phyloP scores from a whole-genome alignment of 1,139 yeast species.

The Hansenula anomala region DNA sequence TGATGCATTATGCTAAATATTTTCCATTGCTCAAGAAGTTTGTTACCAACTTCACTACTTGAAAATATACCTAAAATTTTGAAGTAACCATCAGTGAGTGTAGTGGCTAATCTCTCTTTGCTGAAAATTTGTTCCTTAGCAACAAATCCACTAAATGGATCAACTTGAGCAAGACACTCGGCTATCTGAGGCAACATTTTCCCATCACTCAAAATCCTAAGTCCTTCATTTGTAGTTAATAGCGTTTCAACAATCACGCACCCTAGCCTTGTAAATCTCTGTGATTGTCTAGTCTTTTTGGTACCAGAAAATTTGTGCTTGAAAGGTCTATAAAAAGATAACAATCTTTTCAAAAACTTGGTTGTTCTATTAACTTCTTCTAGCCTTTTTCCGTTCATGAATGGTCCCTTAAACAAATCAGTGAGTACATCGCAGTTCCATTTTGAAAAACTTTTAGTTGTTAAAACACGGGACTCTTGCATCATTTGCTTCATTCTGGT shows the following conservation, averaged over 20 bases:
- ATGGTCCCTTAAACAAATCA: conserved; percentile 74
- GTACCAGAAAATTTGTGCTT: conserved; percentile 76
- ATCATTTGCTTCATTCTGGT: conserved; percentile 62
- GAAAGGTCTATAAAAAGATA: conserved; percentile 89
- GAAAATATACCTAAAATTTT: conserved; percentile 72
- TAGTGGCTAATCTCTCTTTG: conserved; percentile 49
- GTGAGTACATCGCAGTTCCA: conserved; percentile 86
- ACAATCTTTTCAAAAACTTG: conserved; percentile 75
- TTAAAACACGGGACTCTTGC: conserved; percentile 62
- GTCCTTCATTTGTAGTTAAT: conserved; percentile 61
- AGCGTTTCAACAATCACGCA: conserved; percentile 65
- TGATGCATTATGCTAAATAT: conserved; percentile 77
- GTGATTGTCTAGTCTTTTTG: conserved; percentile 46
- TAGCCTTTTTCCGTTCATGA: conserved; percentile 62
- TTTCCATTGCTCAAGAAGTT: conserved; percentile 74
- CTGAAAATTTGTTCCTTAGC: conserved; percentile 75
- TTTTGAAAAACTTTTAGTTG: conserved; percentile 71
- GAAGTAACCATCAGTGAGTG: conserved; percentile 74
- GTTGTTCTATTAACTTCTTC: conserved; percentile 80
- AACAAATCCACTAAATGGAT: conserved; percentile 70
- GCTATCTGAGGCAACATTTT: conserved; percentile 83
- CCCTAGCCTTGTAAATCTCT: conserved; percentile 61
- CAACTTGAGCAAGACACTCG: conserved; percentile 82
- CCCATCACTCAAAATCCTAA: conserved; percentile 57
- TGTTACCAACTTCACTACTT: conserved; percentile 54